Evolutionary conservation across 768 basidiomycete genomes (phyloP), one percentile per base, ranked within the genome.

Genomic region (Boletellus ananiceps): DNA sequence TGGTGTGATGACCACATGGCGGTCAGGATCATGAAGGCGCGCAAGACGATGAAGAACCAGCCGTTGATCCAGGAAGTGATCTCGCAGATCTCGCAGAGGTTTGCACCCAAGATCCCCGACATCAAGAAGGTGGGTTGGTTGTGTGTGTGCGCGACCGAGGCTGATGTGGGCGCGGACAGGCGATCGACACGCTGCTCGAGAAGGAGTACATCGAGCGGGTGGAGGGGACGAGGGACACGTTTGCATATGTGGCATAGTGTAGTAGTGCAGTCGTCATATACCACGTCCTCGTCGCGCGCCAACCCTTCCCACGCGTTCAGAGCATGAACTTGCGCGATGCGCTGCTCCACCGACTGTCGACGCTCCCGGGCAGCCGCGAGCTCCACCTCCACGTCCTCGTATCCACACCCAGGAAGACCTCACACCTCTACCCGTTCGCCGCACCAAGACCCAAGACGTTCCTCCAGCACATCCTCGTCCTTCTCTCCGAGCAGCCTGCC

Each of bases 191-290:
- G 13, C 73, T 98, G 16, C 74, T 97, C 41, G 95, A 97, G 73
- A 95, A 95, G 72, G 95, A 99, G 67, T 99, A 97, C 67, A 88
- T 99, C 58, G 94, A 98, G 64, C 85, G 95, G 27, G 86, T 92
- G 13, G 91, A 93, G 18, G 89, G 86, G 11, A 83, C 86, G n/a
- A 85, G 87, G 63, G 93, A 95, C 69, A 88, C 88, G 32, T 71
- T 69, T 47, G 63, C 67, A 12, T 71, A 70, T 36, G 68, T 71
- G 14, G 69, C 70, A 57, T 72, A 55, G 64, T 46, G 36, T 51
- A 51, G 45, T 15, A 37, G 8, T 8, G 50, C 53, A 48, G 56
- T 54, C 43, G 33, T 63, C 56, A 57, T 64, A 56, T 57, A 60
- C 55, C 56, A 39, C 47, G 52, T 46, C 11, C 36, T 15, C 14